phyloP scores from a whole-genome alignment of 2,329 filamentous ascomycete species.

The Diplodia intermedia region DNA sequence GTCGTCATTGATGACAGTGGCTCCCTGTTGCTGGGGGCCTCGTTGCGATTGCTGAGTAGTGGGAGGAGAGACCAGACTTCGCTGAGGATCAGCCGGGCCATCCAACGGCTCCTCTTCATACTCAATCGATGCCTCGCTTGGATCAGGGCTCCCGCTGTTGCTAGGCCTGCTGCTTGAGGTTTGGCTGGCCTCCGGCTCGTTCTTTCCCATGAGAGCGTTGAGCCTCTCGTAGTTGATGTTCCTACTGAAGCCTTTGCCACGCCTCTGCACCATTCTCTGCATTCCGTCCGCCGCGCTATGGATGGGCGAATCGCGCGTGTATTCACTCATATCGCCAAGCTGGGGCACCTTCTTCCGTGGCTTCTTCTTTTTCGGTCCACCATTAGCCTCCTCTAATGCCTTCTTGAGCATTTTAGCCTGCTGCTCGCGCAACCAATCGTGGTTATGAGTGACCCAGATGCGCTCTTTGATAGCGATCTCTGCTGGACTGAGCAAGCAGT shows the following conservation, averaged over 20 bases:
- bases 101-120: slow-evolving; percentile 22
- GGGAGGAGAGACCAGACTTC: neutral
- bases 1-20: slow-evolving; percentile 20
- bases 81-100: neutral
- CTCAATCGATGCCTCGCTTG: slow-evolving; percentile 15
- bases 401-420: slow-evolving; percentile 82
- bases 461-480: slow-evolving; percentile 85
- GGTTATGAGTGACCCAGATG: slow-evolving; percentile 94
- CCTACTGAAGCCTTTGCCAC: slow-evolving; percentile 51
- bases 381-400: slow-evolving; percentile 65
- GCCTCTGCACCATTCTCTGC: slow-evolving; percentile 55
- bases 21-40: neutral
- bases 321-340: slow-evolving; percentile 49
- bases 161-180: slow-evolving; percentile 27
- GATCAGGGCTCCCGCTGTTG: slow-evolving; percentile 24
- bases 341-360: slow-evolving; percentile 48
- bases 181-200: slow-evolving; percentile 22
- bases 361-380: slow-evolving; percentile 57
- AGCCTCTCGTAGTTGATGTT: slow-evolving; percentile 57
- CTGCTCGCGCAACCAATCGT: slow-evolving; percentile 86
- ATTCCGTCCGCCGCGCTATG: slow-evolving; percentile 54
- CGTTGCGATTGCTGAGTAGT: slow-evolving; percentile 22
- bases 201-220: slow-evolving; percentile 38
- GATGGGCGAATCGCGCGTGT: slow-evolving; percentile 46
- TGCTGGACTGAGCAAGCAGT: slow-evolving; percentile 74